These are phyloP conservation scores for Dactylorhiza incarnata DNA, from an alignment of 106 monocot species.

Conservation along the genomic window DNA sequence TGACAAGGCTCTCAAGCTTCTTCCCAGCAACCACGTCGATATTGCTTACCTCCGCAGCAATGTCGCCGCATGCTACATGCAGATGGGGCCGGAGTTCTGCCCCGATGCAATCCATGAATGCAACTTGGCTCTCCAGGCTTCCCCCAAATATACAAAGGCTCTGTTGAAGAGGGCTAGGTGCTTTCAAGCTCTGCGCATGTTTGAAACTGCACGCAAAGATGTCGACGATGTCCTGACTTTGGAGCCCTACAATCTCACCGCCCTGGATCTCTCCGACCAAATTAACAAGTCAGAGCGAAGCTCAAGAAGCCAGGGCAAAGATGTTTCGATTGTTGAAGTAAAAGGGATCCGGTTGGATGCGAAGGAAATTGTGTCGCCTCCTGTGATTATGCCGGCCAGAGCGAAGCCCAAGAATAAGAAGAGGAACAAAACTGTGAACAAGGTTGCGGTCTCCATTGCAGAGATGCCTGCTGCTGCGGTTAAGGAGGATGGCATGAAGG, in stretches of 20 bases:
- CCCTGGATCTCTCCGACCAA: constrained; percentile 76
- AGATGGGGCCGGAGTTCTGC: constrained; percentile 57
- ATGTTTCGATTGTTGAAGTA: too few relatives aligned
- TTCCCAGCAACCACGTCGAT: constrained; percentile 62
- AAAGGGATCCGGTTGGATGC: constrained; percentile 49
- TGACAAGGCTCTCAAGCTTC: constrained; percentile 82
- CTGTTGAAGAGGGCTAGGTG: constrained; percentile 79
- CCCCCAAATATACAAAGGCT: constrained; percentile 78
- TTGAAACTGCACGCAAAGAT: constrained; percentile 65
- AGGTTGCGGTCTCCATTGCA: background rate
- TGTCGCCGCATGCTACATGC: constrained; percentile 84
- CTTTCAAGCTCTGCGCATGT: constrained; percentile 59
- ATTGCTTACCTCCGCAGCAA: constrained; percentile 61
- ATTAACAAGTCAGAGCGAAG: constrained; percentile 43
- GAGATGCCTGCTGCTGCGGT: background rate
- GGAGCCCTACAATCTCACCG: constrained; percentile 84
- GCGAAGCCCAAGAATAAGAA: constrained; percentile 57
- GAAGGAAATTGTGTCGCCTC: constrained; percentile 15
- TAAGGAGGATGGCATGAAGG: too few relatives aligned
- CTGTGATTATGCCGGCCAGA: constrained; percentile 22
- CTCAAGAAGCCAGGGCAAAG: too few relatives aligned
- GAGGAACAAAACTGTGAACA: constrained; percentile 14
- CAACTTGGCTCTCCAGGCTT: constrained; percentile 67
- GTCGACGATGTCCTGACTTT: constrained; percentile 39
- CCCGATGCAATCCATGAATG: constrained; percentile 70